Base-by-base conservation (phyloP, 345 rosid species). In the Trapa incisa region DNA sequence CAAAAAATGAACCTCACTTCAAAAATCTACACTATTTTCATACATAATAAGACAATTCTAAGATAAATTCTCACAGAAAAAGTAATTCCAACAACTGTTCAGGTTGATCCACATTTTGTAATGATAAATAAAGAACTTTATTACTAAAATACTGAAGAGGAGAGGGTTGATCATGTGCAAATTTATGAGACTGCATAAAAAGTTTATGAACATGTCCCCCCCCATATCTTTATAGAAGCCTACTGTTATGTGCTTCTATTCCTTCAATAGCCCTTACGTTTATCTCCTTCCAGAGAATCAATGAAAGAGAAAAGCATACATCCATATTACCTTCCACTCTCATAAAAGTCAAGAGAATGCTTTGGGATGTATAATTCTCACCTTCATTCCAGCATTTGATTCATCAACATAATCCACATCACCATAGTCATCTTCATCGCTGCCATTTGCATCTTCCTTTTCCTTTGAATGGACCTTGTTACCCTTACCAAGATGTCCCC, bases 401-500 rank as follows among this genome's bases (percentile, higher is more conserved):
- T 70, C 50, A 70, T 83, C 89, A 65, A 74, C 74, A 60, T 78
- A 88, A 60, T 75, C 80, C 69, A 72, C 88, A 61, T 79, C 70
- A 72, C 38, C 78, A 74, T 79, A 82, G 67, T 86, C 89, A 69
- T 83, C 96, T 65, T 80, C 84, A 67, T 67, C 77, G 47, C 64
- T 66, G 57, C 47, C 56, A 41, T 78, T 76, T 75, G 77, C 81
- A n/a, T 72, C 74, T 72, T 64, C 86, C 69, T 67, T 61, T 61
- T 75, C 79, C 66, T 65, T 80, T 71, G 70, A 41, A 61, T 79
- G 60, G 58, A 76, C 68, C 71, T 79, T 83, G 69, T 70, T 77
- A 69, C 70, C 81, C 82, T 88, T 91, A 60, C 97, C 97, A 45
- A 91, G 93, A 77, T 91, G 87, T 67, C 96, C 97, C 97, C 97